Base-by-base conservation (phyloP, 257 asterid genomes). In the Thymus quinquecostatus region DNA sequence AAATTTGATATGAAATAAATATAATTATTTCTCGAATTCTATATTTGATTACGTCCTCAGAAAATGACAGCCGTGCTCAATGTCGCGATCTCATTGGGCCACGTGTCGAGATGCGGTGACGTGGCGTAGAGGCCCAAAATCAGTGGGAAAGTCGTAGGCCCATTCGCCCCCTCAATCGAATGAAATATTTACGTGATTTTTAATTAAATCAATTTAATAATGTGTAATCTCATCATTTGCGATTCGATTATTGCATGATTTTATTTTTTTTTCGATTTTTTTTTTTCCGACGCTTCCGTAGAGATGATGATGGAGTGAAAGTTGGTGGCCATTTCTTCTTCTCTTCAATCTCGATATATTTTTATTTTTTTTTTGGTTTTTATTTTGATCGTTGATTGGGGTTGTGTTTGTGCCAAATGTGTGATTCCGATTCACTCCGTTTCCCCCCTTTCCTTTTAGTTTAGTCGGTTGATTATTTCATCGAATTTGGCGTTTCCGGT, bases 271-370 rank as follows among this genome's bases (percentile, higher is more conserved):
- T 38, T 38, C 21, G 21, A 38, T 38, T 43, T 71, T 54, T 64
- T 64, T 58, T 30, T 55, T 40, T 63, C 69, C 55, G 75, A 34
- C 70, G 32, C 72, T 73, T 68, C 77, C 82, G 82, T 67, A 66
- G 32, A 49, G 69, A 60, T 47, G 72, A 73, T 55, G 72, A 73
- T 53, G 75, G 76, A 77, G 68, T 76, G 30, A 78, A 64, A 71
- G 81, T 75, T 72, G 82, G 79, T 75, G 80, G 82, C 64, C 80
- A 72, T 69, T 77, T 77, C 80, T 38, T 38, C 21, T 21, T 21
- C 21, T 38, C 41, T 71, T 77, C 82, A 66, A 57, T 63, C 72
- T 74, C 81, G 79, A 71, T 60, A 71, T 6, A 54, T 13, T 10
- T 49, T 76, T 53, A 64, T 44, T 62, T 6, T 65, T 21, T 11